These are phyloP conservation scores for Pelargonium citronellum DNA, from an alignment of 441 rosid species.

Conservation along the genomic window DNA sequence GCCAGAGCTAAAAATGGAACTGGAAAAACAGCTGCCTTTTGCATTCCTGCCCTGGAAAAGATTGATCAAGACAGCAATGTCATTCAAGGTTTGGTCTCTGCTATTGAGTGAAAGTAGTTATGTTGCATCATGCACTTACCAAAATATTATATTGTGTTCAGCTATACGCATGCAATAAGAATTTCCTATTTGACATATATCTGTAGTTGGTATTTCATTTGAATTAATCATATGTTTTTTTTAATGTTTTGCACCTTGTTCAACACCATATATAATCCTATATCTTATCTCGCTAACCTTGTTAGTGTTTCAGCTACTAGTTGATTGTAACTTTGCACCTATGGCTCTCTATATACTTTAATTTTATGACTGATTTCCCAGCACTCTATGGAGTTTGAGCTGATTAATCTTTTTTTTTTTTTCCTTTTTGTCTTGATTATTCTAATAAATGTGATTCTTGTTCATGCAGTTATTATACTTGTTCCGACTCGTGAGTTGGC, in stretches of 20 bases:
- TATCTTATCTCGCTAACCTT: neutral
- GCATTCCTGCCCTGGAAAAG: slow-evolving; percentile 92
- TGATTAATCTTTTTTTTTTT: neutral
- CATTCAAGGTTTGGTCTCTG: slow-evolving; percentile 62
- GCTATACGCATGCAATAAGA: too few species aligned
- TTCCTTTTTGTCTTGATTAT: neutral
- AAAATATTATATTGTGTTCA: too few species aligned
- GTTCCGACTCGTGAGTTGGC: slow-evolving; percentile 97
- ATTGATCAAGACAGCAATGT: slow-evolving; percentile 89
- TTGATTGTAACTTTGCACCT: neutral
- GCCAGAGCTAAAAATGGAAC: slow-evolving; percentile 99
- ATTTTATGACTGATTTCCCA: neutral
- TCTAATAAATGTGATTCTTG: neutral
- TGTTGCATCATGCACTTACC: neutral
- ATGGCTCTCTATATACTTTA: neutral
- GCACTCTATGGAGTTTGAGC: neutral
- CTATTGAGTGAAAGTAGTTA: neutral
- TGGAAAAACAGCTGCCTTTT: slow-evolving; percentile 95
- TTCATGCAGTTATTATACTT: slow-evolving; percentile 70
- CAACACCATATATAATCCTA: neutral
- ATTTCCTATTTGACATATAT: neutral
- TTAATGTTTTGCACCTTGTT: neutral
- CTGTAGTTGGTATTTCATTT: neutral
- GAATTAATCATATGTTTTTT: neutral
- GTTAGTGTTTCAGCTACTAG: neutral